Evolutionary conservation across 352 stramenopile species (phyloP).

Genomic region (Pythium grandisporangium): DNA sequence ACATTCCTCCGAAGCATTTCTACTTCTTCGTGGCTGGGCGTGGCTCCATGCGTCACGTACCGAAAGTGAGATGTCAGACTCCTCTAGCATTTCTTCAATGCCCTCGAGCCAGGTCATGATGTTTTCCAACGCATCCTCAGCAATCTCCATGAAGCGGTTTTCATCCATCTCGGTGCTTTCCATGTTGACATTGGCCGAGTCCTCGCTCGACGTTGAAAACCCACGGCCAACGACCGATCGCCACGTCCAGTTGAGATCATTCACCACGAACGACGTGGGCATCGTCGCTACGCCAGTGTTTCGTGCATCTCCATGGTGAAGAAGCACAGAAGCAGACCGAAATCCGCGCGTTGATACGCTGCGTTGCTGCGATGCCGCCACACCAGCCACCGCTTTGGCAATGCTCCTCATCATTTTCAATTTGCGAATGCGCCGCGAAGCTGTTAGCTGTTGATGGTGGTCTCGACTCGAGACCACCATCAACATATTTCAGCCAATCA

Average conservation of each 20-base stretch:
- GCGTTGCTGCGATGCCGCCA: background rate
- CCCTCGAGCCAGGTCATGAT: conserved; percentile 77
- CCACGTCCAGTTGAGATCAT: background rate
- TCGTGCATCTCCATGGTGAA: background rate
- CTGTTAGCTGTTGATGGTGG: no score
- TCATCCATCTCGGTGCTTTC: conserved; percentile 42
- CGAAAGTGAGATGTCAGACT: conserved; percentile 71
- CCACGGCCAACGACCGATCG: background rate
- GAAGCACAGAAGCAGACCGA: no score
- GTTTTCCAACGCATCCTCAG: conserved; percentile 58
- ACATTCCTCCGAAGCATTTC: background rate
- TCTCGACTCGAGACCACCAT: background rate
- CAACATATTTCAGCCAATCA: conserved; percentile 1
- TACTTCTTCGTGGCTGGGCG: no score
- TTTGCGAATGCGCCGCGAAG: no score
- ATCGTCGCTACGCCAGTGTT: background rate
- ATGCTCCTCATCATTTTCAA: background rate
- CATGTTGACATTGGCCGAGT: background rate
- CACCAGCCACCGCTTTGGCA: background rate
- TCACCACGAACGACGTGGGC: background rate
- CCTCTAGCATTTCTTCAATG: conserved; percentile 80
- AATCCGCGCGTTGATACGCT: background rate
- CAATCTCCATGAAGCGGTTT: conserved; percentile 71
- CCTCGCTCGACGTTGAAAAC: background rate
- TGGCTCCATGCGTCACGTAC: conserved; percentile 20